A percentile compares a stretch with the other conserved stretches of the same genome.
Evolutionary conservation across 441 rosid genomes (phyloP).

Genomic region (Aquilaria agallochum): DNA sequence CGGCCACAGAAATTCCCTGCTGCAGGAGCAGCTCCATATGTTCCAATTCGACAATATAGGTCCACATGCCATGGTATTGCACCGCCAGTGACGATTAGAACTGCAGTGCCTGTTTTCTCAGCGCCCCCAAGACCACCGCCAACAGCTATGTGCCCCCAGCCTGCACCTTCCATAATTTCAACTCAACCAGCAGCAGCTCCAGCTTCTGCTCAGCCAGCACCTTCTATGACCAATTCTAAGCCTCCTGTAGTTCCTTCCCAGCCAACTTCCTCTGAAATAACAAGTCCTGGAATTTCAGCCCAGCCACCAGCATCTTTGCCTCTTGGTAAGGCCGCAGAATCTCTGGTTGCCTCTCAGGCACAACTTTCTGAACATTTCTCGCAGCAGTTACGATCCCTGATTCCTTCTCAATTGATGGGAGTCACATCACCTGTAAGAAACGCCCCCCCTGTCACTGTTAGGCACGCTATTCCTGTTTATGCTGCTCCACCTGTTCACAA

Average conservation of each 20-base stretch:
- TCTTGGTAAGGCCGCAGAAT: not conserved
- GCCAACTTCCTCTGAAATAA: not conserved
- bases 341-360: not conserved
- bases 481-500: constrained; percentile 41
- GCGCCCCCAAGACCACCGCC: constrained; percentile 72
- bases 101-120: constrained; percentile 75
- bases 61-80: constrained; percentile 65
- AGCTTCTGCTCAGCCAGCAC: too few relatives aligned
- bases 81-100: constrained; percentile 87
- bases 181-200: too few relatives aligned
- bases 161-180: not conserved
- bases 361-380: not conserved
- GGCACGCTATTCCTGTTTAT: constrained; percentile 70
- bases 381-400: constrained; percentile 24
- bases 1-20: constrained; percentile 63
- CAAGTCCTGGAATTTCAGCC: not conserved
- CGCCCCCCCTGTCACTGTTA: constrained; percentile 72
- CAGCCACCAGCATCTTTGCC: not conserved
- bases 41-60: constrained; percentile 65
- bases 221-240: too few relatives aligned
- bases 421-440: constrained; percentile 38
- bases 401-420: constrained; percentile 40
- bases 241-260: too few relatives aligned
- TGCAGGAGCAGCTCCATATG: constrained; percentile 79
- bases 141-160: constrained; percentile 31